Evolutionary conservation across 306 rosid species (phyloP), one percentile per base, ranked within the genome.

Genomic region (Lathyrus sativus): DNA sequence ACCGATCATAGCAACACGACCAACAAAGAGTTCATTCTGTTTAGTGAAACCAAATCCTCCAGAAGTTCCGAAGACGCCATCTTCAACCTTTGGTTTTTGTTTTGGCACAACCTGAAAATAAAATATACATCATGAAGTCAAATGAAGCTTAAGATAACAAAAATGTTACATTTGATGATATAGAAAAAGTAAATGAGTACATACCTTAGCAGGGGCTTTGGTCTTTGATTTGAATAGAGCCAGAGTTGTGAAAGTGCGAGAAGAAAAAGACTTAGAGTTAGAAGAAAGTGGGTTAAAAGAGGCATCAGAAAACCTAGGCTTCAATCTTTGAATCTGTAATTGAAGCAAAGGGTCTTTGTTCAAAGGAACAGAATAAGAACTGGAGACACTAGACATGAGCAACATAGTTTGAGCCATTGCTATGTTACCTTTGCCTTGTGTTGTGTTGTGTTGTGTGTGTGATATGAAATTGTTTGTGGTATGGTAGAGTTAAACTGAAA

Each of bases 1-100:
- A 53, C 99, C 99, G 39, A 93, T 45, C 99, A 93, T 93, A 38
- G 97, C 97, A 77, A 81, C 96, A 55, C 97, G 99, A 64, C 99
- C 97, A 15, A 93, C 99, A 22, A 93, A 93, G 64, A 93, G 97
- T 80, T 93, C 99, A 46, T 93, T 93, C 86, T 88, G 86, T 88
- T 93, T 93, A 0, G 99, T 93, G 70, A 93, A 93, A 31, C 97
- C 99, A 83, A 93, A 84, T 39, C 99, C 99, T 13, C 99, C 99
- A 0, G 99, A 93, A 66, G 99, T 93, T 13, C 99, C 99, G 70
- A 93, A 90, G 50, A 93, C 2, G 18, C 99, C 99, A 75, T 84
- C 90, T 80, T 93, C 99, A 74, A 90, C 97, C 87, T 87, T 90
- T 14, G 77, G 79, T 84, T 93, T 90, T 15, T 90, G 70, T 76